These are phyloP conservation scores for Hyphopichia burtonii DNA, from an alignment of 1,139 yeast species.

Conservation along the genomic window DNA sequence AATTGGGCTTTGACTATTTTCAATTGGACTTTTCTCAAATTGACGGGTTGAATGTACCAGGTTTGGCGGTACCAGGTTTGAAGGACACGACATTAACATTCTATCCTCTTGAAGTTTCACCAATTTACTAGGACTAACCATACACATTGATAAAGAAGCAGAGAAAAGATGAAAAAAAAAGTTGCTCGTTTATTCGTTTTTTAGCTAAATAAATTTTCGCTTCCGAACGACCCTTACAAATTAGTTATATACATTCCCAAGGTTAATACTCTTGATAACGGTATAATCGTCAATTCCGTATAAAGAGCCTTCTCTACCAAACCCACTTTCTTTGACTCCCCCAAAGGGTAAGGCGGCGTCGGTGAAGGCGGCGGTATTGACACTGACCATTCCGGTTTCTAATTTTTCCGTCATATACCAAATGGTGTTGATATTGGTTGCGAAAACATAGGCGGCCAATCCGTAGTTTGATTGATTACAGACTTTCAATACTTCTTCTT, in stretches of 20 bases:
- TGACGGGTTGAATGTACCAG: no score
- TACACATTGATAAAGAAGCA: background rate
- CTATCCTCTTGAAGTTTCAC: background rate
- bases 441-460: constrained; percentile 44
- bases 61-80: no score
- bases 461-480: constrained; percentile 45
- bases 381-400: constrained; percentile 48
- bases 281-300: constrained; percentile 48
- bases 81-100: background rate
- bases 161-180: no score
- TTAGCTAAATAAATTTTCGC: no score
- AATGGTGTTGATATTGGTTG: constrained; percentile 51
- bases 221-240: background rate
- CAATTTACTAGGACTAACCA: background rate
- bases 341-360: constrained; percentile 52
- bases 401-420: constrained; percentile 48
- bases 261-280: constrained; percentile 37
- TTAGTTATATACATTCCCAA: constrained; percentile 35
- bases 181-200: no score
- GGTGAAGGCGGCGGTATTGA: constrained; percentile 45
- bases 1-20: no score
- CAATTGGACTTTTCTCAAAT: no score
- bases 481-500: constrained; percentile 37
- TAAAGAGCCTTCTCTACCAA: constrained; percentile 52
- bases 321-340: constrained; percentile 49